Conservation (phyloP, 1,139 yeast genomes). For the Diutina mesorugosa region DNA sequence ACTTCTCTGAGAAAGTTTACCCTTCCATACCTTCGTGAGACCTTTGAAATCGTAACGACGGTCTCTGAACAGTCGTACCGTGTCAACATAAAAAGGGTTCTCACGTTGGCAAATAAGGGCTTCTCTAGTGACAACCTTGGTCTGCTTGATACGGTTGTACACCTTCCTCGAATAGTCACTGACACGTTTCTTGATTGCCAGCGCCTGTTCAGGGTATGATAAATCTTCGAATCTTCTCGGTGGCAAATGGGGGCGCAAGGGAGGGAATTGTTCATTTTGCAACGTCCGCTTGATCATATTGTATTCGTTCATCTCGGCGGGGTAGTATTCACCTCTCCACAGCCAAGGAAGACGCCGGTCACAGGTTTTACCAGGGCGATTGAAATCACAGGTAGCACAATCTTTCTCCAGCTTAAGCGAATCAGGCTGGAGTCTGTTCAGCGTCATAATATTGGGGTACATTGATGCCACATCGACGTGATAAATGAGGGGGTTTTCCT, state of each 20-base stretch:
- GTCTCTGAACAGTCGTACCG: slow-evolving; percentile 90
- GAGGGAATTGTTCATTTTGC: slow-evolving; percentile 68
- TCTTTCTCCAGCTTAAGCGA: slow-evolving; percentile 93
- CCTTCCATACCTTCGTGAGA: slow-evolving; percentile 88
- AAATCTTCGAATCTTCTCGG: slow-evolving; percentile 62
- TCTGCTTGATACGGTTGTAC: slow-evolving; percentile 67
- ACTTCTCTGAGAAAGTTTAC: slow-evolving; percentile 47
- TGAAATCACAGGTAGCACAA: slow-evolving; percentile 96
- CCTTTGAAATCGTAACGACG: slow-evolving; percentile 95
- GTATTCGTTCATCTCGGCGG: slow-evolving; percentile 87
- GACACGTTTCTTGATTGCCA: slow-evolving; percentile 63
- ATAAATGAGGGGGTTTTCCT: slow-evolving; percentile 77
- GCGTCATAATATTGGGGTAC: slow-evolving; percentile 98
- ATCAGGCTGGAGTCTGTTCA: slow-evolving; percentile 95
- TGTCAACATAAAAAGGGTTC: slow-evolving; percentile 91
- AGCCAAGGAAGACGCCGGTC: slow-evolving; percentile 92
- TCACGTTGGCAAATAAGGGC: slow-evolving; percentile 96
- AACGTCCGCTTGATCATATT: slow-evolving; percentile 79
- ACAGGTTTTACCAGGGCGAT: slow-evolving; percentile 87
- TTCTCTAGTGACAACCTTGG: slow-evolving; percentile 79
- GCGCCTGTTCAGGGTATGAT: slow-evolving; percentile 66
- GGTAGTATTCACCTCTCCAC: slow-evolving; percentile 95
- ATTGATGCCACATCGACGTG: slow-evolving; percentile 99
- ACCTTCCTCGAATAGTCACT: slow-evolving; percentile 78
- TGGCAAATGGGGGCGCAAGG: slow-evolving; percentile 41